A percentile compares a stretch with the other conserved stretches of the same genome.
Conservation (phyloP, 306 rosid genomes). For the Citrullus mucosospermus region DNA sequence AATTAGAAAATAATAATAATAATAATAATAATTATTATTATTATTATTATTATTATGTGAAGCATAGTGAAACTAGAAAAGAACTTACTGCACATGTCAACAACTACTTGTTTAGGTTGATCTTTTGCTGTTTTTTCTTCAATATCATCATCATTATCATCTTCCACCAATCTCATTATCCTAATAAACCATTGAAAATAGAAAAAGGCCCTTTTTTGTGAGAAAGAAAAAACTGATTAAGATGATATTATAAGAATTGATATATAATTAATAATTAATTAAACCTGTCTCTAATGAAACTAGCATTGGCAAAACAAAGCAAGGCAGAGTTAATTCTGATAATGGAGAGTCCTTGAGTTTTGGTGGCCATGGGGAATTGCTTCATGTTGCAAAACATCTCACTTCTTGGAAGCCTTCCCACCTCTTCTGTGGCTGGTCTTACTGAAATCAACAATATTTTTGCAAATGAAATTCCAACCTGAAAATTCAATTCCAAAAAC, state of each 20-base stretch:
- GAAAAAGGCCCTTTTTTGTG: not conserved
- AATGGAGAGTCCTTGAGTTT: constrained; percentile 41
- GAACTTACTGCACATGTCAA: constrained; percentile 77
- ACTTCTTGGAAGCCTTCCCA: constrained; percentile 68
- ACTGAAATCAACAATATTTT: constrained; percentile 59
- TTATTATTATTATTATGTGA: no score
- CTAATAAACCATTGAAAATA: constrained; percentile 14
- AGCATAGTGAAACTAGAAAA: not conserved
- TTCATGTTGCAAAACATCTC: constrained; percentile 46
- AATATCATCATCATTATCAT: constrained; percentile 21
- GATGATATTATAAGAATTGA: not conserved
- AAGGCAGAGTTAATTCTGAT: constrained; percentile 60
- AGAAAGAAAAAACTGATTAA: not conserved
- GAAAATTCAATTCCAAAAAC: not conserved
- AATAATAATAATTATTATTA: no score
- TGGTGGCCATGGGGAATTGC: constrained; percentile 74
- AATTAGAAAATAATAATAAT: no score
- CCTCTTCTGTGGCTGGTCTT: constrained; percentile 56
- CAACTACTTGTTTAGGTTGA: constrained; percentile 33
- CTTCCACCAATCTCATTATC: constrained; percentile 37
- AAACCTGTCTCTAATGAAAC: constrained; percentile 61
- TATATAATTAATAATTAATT: not conserved
- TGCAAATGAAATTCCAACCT: constrained; percentile 71
- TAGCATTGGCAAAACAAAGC: constrained; percentile 84
- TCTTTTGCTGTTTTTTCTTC: constrained; percentile 21